A percentile compares a stretch with the other conserved stretches of the same genome.
phyloP scores from a whole-genome alignment of 2,329 filamentous ascomycete species.

The Aspergillaceae sp. region DNA sequence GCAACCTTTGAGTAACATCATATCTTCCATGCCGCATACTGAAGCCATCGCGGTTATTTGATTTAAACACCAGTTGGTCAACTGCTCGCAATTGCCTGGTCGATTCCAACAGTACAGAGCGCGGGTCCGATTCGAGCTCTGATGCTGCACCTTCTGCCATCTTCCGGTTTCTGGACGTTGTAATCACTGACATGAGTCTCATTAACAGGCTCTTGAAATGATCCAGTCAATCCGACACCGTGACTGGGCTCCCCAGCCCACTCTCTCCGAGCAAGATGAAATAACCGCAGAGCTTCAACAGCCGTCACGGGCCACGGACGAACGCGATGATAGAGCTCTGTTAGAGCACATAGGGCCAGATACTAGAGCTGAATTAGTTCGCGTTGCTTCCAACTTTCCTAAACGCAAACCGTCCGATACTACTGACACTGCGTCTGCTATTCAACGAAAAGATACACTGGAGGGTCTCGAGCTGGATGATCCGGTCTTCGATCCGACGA shows the following conservation, averaged over 20 bases:
- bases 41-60: too few relatives aligned
- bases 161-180: too few relatives aligned
- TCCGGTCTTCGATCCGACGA: conserved; percentile 45
- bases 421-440: conserved; percentile 8
- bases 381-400: conserved; percentile 23
- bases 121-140: too few relatives aligned
- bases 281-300: neutral
- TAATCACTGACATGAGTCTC: too few relatives aligned
- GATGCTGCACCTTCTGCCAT: too few relatives aligned
- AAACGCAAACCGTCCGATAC: conserved; percentile 12
- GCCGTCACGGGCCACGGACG: conserved; percentile 4
- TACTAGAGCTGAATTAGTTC: conserved; percentile 17
- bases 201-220: too few relatives aligned
- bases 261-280: conserved; percentile 3
- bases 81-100: too few relatives aligned
- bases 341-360: conserved; percentile 21
- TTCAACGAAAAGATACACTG: conserved; percentile 26
- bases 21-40: too few relatives aligned
- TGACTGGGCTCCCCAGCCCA: neutral
- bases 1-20: too few relatives aligned
- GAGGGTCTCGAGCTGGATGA: conserved; percentile 37
- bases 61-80: too few relatives aligned
- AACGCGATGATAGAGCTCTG: conserved; percentile 11
- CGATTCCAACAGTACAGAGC: too few relatives aligned
- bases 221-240: too few relatives aligned